Evolutionary conservation across 441 rosid species (phyloP).

Genomic region (Erysimum cheiri): DNA sequence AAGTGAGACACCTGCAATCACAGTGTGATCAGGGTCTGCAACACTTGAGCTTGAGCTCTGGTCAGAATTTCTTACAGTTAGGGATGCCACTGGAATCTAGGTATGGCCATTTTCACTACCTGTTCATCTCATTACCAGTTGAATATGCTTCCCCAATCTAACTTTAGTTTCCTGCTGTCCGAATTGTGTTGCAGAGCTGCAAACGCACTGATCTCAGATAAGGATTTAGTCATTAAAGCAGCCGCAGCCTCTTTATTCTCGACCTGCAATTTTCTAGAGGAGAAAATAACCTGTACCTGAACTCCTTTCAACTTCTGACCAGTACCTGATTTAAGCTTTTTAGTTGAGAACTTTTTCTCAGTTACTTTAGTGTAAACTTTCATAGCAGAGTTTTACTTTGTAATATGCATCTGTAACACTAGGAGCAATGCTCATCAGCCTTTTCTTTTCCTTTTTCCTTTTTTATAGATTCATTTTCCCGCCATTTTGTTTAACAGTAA

Average conservation of each 20-base stretch:
- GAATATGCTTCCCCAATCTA: conserved; percentile 3
- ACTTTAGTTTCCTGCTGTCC: conserved; percentile 11
- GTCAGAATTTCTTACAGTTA: conserved; percentile 49
- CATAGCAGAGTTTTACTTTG: conserved; percentile 26
- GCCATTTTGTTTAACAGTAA: conserved; percentile 22
- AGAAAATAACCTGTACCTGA: conserved; percentile 75
- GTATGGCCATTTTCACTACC: conserved; percentile 44
- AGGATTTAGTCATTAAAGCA: conserved; percentile 77
- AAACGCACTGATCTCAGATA: conserved; percentile 53
- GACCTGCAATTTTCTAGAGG: conserved; percentile 75
- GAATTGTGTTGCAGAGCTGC: conserved; percentile 55
- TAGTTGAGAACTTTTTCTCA: conserved; percentile 26
- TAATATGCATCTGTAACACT: conserved; percentile 41
- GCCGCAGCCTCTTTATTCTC: conserved; percentile 96
- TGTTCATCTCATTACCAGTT: conserved; percentile 48
- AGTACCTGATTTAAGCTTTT: conserved; percentile 29
- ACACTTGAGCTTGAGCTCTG: conserved; percentile 50
- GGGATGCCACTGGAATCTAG: conserved; percentile 46
- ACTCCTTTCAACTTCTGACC: conserved; percentile 28
- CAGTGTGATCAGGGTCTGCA: conserved; percentile 86
- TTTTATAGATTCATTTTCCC: conserved; percentile 23
- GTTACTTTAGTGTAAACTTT: conserved; percentile 26
- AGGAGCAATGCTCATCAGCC: conserved; percentile 38
- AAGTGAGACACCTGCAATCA: conserved; percentile 74
- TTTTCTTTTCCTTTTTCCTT: conserved; percentile 7